Conservation (phyloP, 176 grass and related monocot genomes). For the Oryza coarctata region DNA sequence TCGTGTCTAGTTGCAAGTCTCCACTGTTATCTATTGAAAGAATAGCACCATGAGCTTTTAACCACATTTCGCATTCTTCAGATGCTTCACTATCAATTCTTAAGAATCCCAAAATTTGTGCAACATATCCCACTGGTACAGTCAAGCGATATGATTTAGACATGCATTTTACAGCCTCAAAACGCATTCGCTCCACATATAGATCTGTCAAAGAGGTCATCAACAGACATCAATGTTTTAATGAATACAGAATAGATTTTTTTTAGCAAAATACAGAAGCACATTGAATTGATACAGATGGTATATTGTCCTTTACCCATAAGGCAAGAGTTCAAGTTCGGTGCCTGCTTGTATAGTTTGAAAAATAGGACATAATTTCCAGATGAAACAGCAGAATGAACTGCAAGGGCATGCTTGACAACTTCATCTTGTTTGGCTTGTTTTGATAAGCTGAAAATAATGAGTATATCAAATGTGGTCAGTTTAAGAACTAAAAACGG, state of each 20-base stretch:
- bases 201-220: conserved; percentile 60
- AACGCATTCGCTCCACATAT: conserved; percentile 80
- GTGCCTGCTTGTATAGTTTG: conserved; percentile 79
- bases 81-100: conserved; percentile 47
- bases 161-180: conserved; percentile 90
- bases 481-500: conserved; percentile 1
- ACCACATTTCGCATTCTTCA: conserved; percentile 85
- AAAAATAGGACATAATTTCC: conserved; percentile 94
- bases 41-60: conserved; percentile 84
- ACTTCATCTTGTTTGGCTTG: conserved; percentile 75
- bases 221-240: conserved; percentile 24
- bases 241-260: conserved; percentile 14
- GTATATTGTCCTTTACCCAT: conserved; percentile 68
- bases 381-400: conserved; percentile 83
- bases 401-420: conserved; percentile 87
- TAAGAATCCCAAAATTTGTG: conserved; percentile 73
- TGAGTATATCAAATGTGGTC: conserved; percentile 24
- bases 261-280: not conserved
- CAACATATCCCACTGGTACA: conserved; percentile 66
- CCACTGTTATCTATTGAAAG: conserved; percentile 54
- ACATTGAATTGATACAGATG: conserved; percentile 12
- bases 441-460: conserved; percentile 71
- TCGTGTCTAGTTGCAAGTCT: conserved; percentile 77
- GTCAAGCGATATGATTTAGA: conserved; percentile 76
- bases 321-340: conserved; percentile 83